A percentile compares a stretch with the other conserved stretches of the same genome.
phyloP scores from a whole-genome alignment of 2,329 filamentous ascomycete genomes.

The Epichloe amarillans region DNA sequence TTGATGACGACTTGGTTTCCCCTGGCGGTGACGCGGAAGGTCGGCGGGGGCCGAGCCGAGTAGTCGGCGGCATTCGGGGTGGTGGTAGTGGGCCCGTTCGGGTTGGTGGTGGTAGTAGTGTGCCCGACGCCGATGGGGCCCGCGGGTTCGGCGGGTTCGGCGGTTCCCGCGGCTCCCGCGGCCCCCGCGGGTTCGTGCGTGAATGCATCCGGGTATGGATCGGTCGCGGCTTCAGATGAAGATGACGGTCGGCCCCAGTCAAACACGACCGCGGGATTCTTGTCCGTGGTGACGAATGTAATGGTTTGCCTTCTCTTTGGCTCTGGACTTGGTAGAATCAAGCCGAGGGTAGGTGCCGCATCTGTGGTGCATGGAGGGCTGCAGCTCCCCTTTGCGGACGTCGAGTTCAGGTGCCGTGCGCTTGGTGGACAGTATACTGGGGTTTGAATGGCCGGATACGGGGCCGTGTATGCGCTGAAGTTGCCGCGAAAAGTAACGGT shows the following conservation, averaged over 20 bases:
- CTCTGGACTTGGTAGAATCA: background rate
- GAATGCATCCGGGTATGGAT: constrained; percentile 1
- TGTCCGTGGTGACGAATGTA: constrained; percentile 38
- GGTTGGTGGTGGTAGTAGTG: background rate
- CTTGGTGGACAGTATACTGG: constrained; percentile 22
- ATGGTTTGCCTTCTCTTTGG: constrained; percentile 8
- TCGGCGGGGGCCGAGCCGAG: constrained; percentile 5
- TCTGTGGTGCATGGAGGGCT: too few species aligned
- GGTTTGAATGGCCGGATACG: constrained; percentile 27
- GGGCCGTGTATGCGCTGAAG: constrained; percentile 31
- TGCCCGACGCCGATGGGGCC: too few species aligned
- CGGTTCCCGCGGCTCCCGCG: background rate
- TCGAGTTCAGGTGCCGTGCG: too few species aligned
- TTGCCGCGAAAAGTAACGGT: constrained; percentile 36
- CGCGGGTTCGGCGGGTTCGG: constrained; percentile 3
- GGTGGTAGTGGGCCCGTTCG: background rate
- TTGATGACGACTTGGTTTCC: constrained; percentile 34
- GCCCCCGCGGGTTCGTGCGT: constrained; percentile 12
- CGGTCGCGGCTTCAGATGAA: constrained; percentile 19
- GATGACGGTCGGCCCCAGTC: constrained; percentile 24
- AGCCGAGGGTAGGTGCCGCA: too few species aligned
- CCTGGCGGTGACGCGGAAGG: constrained; percentile 30
- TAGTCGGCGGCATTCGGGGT: background rate
- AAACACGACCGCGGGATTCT: constrained; percentile 38
- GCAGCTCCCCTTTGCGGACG: too few species aligned